Conservation (phyloP, 2,329 filamentous ascomycete genomes). For the Aspergillus pseudoviridinutans region DNA sequence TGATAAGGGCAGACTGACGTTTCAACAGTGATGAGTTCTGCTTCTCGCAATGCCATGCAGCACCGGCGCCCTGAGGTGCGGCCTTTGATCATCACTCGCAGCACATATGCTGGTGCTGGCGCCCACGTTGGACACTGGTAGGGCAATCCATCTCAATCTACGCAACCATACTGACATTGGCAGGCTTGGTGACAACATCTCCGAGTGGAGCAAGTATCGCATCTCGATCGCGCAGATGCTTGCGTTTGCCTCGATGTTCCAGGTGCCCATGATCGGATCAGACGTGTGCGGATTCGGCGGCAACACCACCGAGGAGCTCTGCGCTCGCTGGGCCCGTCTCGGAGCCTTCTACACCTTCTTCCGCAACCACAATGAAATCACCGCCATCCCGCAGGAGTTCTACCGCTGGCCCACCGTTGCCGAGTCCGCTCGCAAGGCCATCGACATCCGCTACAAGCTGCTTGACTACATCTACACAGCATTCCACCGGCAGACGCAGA, state of each 20-base stretch:
- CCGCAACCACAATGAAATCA: slow-evolving; percentile 64
- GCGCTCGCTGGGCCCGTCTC: slow-evolving; percentile 70
- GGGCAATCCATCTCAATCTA: slow-evolving; percentile 29
- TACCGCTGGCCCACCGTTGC: slow-evolving; percentile 66
- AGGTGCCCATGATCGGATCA: slow-evolving; percentile 63
- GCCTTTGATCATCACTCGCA: slow-evolving; percentile 70
- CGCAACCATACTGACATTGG: background rate
- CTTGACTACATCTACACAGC: slow-evolving; percentile 77
- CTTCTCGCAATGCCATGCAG: slow-evolving; percentile 64
- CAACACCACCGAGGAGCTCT: slow-evolving; percentile 64
- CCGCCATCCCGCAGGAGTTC: slow-evolving; percentile 62
- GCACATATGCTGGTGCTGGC: slow-evolving; percentile 71
- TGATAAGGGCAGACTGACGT: slow-evolving; percentile 1
- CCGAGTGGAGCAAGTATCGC: slow-evolving; percentile 57
- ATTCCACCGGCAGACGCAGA: slow-evolving; percentile 55
- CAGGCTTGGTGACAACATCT: slow-evolving; percentile 59
- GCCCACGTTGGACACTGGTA: slow-evolving; percentile 54
- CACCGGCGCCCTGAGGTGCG: slow-evolving; percentile 59
- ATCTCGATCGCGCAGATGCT: slow-evolving; percentile 57
- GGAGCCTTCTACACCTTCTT: slow-evolving; percentile 74
- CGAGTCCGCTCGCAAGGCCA: slow-evolving; percentile 62
- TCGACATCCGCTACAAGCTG: slow-evolving; percentile 69
- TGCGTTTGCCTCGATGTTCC: slow-evolving; percentile 61
- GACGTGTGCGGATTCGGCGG: slow-evolving; percentile 75
- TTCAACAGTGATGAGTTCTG: slow-evolving; percentile 61